These are phyloP conservation scores for Fusarium sp. DNA, from an alignment of 2,329 filamentous ascomycete genomes.

Conservation along the genomic window DNA sequence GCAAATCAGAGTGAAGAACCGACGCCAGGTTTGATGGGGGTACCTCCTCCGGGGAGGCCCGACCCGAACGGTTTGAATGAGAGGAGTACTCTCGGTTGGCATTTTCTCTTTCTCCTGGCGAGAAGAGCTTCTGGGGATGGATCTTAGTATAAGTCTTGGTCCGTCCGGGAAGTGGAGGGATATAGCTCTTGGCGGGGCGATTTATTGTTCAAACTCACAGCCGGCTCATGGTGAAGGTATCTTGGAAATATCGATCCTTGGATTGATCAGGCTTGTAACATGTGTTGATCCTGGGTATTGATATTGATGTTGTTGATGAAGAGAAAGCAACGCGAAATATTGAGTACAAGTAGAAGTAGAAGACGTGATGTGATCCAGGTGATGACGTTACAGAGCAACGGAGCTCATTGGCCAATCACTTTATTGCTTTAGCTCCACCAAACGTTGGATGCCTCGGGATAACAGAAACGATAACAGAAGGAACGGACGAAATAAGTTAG, in stretches of 20 bases:
- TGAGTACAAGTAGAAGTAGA: slow-evolving; percentile 5
- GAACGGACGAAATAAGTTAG: neutral
- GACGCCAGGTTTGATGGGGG: slow-evolving; percentile 69
- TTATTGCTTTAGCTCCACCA: neutral
- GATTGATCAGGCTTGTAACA: slow-evolving; percentile 4
- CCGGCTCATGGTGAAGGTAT: slow-evolving; percentile 35
- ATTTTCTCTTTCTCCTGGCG: slow-evolving; percentile 50
- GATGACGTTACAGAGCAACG: slow-evolving; percentile 40
- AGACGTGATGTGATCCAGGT: slow-evolving; percentile 39
- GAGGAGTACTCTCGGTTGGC: slow-evolving; percentile 69
- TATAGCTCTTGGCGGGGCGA: neutral
- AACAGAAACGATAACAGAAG: neutral
- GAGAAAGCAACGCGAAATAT: slow-evolving; percentile 10
- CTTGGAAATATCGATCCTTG: slow-evolving; percentile 20
- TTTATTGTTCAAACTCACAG: slow-evolving; percentile 36
- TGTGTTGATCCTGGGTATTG: slow-evolving; percentile 4
- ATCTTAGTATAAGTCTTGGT: slow-evolving; percentile 11
- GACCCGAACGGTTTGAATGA: slow-evolving; percentile 72
- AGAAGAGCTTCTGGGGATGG: slow-evolving; percentile 20
- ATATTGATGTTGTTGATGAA: slow-evolving; percentile 15
- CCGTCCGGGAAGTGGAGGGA: slow-evolving; percentile 27
- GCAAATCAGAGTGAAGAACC: slow-evolving; percentile 73
- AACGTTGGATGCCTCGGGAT: slow-evolving; percentile 5
- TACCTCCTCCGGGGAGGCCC: slow-evolving; percentile 65
- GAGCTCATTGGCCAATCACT: slow-evolving; percentile 33